Evolutionary conservation across 305 asterid genomes (phyloP).

Genomic region (Fraxinus paxiana): DNA sequence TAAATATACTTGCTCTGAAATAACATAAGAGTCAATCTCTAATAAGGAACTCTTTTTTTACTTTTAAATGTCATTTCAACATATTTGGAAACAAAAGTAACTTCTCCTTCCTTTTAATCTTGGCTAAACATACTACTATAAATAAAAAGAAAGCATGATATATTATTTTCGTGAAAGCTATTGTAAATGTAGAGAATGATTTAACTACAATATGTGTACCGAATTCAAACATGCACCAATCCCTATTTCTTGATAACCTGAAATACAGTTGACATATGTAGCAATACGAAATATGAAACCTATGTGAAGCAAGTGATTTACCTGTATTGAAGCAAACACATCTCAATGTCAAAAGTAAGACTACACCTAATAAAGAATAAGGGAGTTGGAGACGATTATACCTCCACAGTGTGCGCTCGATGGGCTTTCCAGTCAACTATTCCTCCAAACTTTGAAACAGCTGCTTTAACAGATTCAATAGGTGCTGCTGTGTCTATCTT

Average conservation of each 20-base stretch:
- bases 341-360: neutral
- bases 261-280: neutral
- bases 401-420: constrained; percentile 85
- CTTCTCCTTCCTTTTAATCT: neutral
- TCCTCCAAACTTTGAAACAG: constrained; percentile 94
- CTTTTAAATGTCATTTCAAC: neutral
- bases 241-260: neutral
- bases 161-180: neutral
- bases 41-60: neutral
- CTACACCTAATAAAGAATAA: neutral
- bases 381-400: constrained; percentile 27
- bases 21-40: neutral
- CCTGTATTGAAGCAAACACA: neutral
- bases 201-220: neutral
- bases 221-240: neutral
- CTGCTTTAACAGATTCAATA: constrained; percentile 84
- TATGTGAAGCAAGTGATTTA: neutral
- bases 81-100: neutral
- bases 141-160: neutral
- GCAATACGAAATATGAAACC: neutral
- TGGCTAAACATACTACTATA: neutral
- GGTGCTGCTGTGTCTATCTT: constrained; percentile 86
- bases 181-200: neutral
- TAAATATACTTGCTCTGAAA: neutral
- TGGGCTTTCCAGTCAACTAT: constrained; percentile 99